Evolutionary conservation across 176 grass and related monocot genomes (phyloP).

Genomic region (Typha latifolia): DNA sequence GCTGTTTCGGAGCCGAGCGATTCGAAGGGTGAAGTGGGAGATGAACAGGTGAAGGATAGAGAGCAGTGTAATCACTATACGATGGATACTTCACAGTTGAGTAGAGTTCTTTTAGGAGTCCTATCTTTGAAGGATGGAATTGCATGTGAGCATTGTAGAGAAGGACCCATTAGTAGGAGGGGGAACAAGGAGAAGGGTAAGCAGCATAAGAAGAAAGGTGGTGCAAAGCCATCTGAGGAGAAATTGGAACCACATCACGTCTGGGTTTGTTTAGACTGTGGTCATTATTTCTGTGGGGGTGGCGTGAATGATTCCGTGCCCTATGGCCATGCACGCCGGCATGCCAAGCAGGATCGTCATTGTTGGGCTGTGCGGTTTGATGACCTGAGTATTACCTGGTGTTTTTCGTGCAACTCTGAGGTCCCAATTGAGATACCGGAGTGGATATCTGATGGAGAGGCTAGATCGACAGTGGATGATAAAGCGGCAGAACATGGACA

Average conservation of each 20-base stretch:
- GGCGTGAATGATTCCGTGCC: slow-evolving; percentile 46
- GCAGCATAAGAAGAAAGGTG: slow-evolving; percentile 74
- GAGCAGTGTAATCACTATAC: slow-evolving; percentile 61
- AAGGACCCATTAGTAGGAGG: slow-evolving; percentile 40
- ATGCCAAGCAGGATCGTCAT: slow-evolving; percentile 83
- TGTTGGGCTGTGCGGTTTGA: slow-evolving; percentile 49
- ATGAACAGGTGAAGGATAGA: slow-evolving; percentile 18
- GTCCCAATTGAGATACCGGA: slow-evolving; percentile 54
- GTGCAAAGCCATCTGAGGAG: slow-evolving; percentile 6
- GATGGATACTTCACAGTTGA: slow-evolving; percentile 24
- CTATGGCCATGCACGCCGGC: slow-evolving; percentile 83
- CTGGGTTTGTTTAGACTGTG: slow-evolving; percentile 88
- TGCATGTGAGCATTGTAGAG: slow-evolving; percentile 76
- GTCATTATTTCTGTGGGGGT: slow-evolving; percentile 66
- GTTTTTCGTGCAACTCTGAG: slow-evolving; percentile 56
- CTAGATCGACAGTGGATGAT: slow-evolving; percentile 10
- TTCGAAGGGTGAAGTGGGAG: slow-evolving; percentile 20
- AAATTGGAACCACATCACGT: slow-evolving; percentile 29
- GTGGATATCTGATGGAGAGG: slow-evolving; percentile 16
- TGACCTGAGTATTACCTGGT: slow-evolving; percentile 44
- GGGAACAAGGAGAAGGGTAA: slow-evolving; percentile 40
- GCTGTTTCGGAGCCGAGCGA: slow-evolving; percentile 14
- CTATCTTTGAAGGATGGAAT: slow-evolving; percentile 38
- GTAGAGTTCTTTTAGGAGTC: slow-evolving; percentile 53
- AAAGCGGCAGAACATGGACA: slow-evolving; percentile 9